Evolutionary conservation across 2,329 filamentous ascomycete species (phyloP).

Genomic region (Colletotrichum salicis): DNA sequence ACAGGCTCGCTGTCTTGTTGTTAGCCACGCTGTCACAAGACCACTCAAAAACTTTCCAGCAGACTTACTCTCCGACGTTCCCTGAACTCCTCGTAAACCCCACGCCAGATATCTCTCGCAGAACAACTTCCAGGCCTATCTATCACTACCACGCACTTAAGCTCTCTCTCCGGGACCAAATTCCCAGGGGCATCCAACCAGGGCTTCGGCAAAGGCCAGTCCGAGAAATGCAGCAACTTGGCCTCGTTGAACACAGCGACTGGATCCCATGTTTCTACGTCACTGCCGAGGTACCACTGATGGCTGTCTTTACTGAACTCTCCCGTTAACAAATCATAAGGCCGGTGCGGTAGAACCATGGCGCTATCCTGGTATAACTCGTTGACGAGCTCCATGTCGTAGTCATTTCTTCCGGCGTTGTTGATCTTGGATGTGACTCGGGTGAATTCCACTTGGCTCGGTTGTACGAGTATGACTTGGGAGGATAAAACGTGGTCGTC

Average conservation of each 20-base stretch:
- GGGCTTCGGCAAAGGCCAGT: constrained; percentile 39
- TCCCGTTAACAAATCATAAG: constrained; percentile 69
- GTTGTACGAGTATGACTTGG: constrained; percentile 70
- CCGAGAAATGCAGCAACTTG: constrained; percentile 60
- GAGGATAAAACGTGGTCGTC: constrained; percentile 66
- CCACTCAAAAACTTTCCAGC: background rate
- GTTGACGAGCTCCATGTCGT: constrained; percentile 77
- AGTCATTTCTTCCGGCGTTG: constrained; percentile 47
- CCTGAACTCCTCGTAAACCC: constrained; percentile 35
- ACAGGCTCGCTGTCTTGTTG: background rate
- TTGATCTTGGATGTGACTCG: constrained; percentile 43
- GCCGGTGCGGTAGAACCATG: constrained; percentile 71
- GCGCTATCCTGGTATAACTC: constrained; percentile 67
- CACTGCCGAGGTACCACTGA: constrained; percentile 51
- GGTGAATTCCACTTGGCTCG: constrained; percentile 61
- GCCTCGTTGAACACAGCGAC: constrained; percentile 62
- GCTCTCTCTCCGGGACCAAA: constrained; percentile 9
- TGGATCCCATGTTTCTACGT: constrained; percentile 65
- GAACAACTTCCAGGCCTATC: constrained; percentile 26
- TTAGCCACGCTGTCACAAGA: background rate
- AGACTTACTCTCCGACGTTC: constrained; percentile 25
- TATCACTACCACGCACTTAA: constrained; percentile 9
- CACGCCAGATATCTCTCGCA: constrained; percentile 30
- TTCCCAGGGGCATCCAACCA: constrained; percentile 29
- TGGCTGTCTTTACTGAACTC: constrained; percentile 67